Conservation (phyloP, 306 rosid genomes). For the Rubus parviflorus region DNA sequence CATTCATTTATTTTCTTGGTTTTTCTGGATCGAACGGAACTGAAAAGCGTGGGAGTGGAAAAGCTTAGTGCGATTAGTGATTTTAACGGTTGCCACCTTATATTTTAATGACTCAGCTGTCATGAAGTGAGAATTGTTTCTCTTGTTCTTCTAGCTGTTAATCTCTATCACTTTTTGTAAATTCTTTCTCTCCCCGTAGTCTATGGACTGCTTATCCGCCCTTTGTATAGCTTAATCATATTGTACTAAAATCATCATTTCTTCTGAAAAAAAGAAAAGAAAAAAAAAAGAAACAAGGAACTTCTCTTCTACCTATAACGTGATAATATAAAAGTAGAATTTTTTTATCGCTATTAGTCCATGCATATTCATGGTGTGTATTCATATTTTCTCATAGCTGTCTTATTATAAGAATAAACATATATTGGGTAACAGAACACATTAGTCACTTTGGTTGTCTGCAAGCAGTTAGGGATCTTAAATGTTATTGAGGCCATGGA, state of each 20-base stretch:
- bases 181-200: neutral
- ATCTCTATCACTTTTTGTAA: neutral
- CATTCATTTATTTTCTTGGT: neutral
- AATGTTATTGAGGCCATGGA: slow-evolving; percentile 82
- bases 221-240: neutral
- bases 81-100: neutral
- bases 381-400: neutral
- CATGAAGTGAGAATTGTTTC: neutral
- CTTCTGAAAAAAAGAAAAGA: neutral
- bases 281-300: neutral
- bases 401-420: neutral
- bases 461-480: slow-evolving; percentile 87
- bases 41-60: neutral
- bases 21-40: neutral
- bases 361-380: neutral
- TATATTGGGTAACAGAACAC: neutral
- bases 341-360: neutral
- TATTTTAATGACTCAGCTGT: neutral
- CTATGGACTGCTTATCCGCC: neutral
- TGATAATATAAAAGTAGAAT: neutral
- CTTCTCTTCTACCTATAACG: neutral
- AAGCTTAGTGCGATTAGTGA: neutral
- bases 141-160: neutral
- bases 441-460: slow-evolving; percentile 34
- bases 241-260: neutral